phyloP scores from a whole-genome alignment of 352 stramenopile species.

The Phytophthora fragariaefolia region DNA sequence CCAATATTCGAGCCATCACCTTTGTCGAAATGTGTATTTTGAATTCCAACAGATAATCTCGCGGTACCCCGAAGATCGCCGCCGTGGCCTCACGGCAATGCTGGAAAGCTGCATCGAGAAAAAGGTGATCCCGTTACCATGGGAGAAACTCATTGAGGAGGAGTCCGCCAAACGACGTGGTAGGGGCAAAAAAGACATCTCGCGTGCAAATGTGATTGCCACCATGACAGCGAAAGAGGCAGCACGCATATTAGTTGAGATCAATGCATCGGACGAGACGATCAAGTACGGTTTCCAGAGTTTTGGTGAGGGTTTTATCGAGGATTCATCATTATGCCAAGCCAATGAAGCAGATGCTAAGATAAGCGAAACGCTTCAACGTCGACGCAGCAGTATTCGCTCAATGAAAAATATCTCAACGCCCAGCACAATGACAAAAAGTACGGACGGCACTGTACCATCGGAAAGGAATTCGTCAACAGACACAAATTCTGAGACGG shows the following conservation, averaged over 20 bases:
- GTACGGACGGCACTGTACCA: background rate
- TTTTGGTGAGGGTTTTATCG: background rate
- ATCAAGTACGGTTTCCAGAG: slow-evolving; percentile 15
- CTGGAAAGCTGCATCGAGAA: no score
- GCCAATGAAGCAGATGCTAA: background rate
- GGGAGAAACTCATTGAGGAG: slow-evolving; percentile 4
- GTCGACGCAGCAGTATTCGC: background rate
- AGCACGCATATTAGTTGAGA: background rate
- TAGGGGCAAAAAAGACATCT: no score
- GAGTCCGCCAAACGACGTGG: background rate
- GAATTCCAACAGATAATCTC: slow-evolving; percentile 13
- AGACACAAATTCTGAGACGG: background rate
- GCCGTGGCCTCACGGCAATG: slow-evolving; percentile 12
- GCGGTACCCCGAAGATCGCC: slow-evolving; percentile 8
- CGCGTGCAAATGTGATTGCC: background rate
- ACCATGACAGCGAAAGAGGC: background rate
- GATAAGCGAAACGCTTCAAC: background rate
- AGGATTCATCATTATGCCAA: background rate
- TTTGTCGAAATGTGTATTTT: slow-evolving; percentile 36
- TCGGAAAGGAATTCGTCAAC: no score
- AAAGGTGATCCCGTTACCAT: slow-evolving; percentile 2
- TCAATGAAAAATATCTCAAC: background rate
- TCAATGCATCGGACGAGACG: slow-evolving; percentile 1
- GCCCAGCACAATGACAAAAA: background rate
- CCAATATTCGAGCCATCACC: slow-evolving; percentile 25